These are phyloP conservation scores for Orobanche coerulescens DNA, from an alignment of 257 asterid genomes.

Conservation along the genomic window DNA sequence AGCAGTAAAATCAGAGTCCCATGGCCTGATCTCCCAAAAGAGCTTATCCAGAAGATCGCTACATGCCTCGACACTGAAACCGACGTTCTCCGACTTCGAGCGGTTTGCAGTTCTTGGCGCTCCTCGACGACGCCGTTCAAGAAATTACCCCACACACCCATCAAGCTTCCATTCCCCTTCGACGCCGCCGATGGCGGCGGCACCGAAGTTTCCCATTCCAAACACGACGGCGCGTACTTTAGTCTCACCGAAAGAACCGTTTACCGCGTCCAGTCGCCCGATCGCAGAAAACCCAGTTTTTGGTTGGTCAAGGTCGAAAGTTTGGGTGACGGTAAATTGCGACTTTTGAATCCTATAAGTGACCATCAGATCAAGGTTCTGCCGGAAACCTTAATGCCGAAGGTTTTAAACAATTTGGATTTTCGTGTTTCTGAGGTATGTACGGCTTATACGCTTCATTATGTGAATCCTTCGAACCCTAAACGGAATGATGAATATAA, in stretches of 20 bases:
- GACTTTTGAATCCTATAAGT: slow-evolving; percentile 11
- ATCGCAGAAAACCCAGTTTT: background rate
- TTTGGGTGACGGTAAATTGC: background rate
- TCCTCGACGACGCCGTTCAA: slow-evolving; percentile 12
- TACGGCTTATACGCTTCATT: slow-evolving; percentile 1
- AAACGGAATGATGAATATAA: background rate
- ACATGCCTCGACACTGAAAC: slow-evolving; percentile 12
- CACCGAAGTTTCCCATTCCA: no score
- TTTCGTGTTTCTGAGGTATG: slow-evolving; percentile 18
- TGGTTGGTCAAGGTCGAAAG: slow-evolving; percentile 17
- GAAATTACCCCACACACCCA: background rate
- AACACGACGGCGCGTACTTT: slow-evolving; percentile 1
- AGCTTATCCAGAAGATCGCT: slow-evolving; percentile 12
- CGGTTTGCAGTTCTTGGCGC: slow-evolving; percentile 23
- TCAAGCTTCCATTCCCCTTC: slow-evolving; percentile 19
- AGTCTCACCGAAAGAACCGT: slow-evolving; percentile 19
- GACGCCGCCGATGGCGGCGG: background rate
- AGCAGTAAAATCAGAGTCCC: background rate
- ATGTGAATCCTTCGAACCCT: background rate
- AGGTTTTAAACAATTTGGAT: slow-evolving; percentile 8
- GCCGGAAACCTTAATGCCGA: slow-evolving; percentile 4
- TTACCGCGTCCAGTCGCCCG: slow-evolving; percentile 10
- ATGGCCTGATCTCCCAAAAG: slow-evolving; percentile 17
- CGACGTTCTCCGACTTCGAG: slow-evolving; percentile 18
- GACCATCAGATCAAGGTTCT: background rate